These are phyloP conservation scores for Artomyces pyxidatus DNA, from an alignment of 768 basidiomycete species.

Conservation along the genomic window DNA sequence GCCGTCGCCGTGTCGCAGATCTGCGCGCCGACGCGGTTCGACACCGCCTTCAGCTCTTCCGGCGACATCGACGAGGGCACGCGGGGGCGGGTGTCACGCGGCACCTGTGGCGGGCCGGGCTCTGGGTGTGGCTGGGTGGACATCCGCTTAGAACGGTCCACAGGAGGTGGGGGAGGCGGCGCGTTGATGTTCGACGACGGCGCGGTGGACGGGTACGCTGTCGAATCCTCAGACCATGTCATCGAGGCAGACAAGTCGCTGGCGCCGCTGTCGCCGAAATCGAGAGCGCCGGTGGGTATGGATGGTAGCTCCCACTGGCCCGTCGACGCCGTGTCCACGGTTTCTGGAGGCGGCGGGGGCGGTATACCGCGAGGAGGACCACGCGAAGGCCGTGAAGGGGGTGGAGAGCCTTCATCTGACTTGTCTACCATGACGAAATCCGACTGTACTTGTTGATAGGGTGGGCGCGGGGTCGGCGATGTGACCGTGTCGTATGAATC, in stretches of 20 bases:
- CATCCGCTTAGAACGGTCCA: not conserved
- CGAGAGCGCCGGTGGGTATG: slow-evolving; percentile 46
- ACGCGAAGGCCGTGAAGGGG: slow-evolving; percentile 32
- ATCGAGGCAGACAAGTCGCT: slow-evolving; percentile 47
- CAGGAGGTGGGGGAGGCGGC: slow-evolving; percentile 23
- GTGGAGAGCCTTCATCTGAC: slow-evolving; percentile 29
- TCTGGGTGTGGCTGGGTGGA: slow-evolving; percentile 1
- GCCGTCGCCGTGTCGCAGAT: slow-evolving; percentile 62
- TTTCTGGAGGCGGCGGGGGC: slow-evolving; percentile 23
- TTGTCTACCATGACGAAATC: slow-evolving; percentile 28
- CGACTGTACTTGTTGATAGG: slow-evolving; percentile 21
- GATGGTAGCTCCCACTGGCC: slow-evolving; percentile 59
- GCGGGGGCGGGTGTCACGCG: slow-evolving; percentile 21
- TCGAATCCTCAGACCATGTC: slow-evolving; percentile 52
- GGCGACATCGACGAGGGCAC: slow-evolving; percentile 35
- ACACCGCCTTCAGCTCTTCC: slow-evolving; percentile 64
- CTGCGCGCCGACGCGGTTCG: slow-evolving; percentile 68
- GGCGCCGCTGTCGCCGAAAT: slow-evolving; percentile 32
- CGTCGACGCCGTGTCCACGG: slow-evolving; percentile 30
- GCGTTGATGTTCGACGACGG: slow-evolving; percentile 20
- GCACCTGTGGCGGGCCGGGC: not conserved
- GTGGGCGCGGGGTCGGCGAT: slow-evolving; percentile 19
- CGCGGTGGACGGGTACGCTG: slow-evolving; percentile 24
- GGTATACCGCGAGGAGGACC: slow-evolving; percentile 29
- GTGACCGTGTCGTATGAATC: slow-evolving; percentile 14